Evolutionary conservation across 352 stramenopile species (phyloP).

Genomic region (Globisporangium lucens): DNA sequence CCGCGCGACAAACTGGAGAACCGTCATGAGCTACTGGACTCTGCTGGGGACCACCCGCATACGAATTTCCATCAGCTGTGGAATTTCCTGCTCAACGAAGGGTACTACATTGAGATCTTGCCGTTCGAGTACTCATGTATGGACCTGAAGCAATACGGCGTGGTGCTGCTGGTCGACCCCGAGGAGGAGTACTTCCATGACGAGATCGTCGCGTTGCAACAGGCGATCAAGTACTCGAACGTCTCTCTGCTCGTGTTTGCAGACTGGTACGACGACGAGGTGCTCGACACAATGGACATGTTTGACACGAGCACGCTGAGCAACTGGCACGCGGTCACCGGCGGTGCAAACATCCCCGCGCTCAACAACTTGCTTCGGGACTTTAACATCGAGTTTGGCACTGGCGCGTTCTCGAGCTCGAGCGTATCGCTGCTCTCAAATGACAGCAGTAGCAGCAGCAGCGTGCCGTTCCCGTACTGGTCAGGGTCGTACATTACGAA

Average conservation of each 20-base stretch:
- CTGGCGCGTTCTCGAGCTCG: conserved; percentile 49
- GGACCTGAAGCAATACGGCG: conserved; percentile 62
- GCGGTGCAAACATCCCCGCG: conserved; percentile 71
- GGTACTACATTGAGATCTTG: conserved; percentile 81
- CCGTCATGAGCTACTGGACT: conserved; percentile 62
- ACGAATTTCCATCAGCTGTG: conserved; percentile 88
- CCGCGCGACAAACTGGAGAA: conserved; percentile 75
- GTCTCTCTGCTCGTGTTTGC: conserved; percentile 73
- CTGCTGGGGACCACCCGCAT: conserved; percentile 75
- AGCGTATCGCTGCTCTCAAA: conserved; percentile 42
- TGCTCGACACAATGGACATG: conserved; percentile 61
- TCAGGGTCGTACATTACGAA: conserved; percentile 63
- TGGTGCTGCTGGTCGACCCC: conserved; percentile 75
- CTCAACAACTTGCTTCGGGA: conserved; percentile 61
- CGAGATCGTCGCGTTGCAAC: conserved; percentile 54
- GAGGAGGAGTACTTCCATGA: conserved; percentile 77
- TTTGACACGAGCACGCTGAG: conserved; percentile 85
- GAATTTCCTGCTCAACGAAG: conserved; percentile 57
- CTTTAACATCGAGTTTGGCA: conserved; percentile 68
- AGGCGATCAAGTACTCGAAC: conserved; percentile 64
- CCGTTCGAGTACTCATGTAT: conserved; percentile 78
- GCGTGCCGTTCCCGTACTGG: conserved; percentile 49
- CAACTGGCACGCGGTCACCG: conserved; percentile 74
- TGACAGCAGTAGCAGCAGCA: conserved; percentile 17
- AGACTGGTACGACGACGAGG: conserved; percentile 72